Base-by-base conservation (phyloP, 768 basidiomycete species). In the Suillus fuscotomentosus region DNA sequence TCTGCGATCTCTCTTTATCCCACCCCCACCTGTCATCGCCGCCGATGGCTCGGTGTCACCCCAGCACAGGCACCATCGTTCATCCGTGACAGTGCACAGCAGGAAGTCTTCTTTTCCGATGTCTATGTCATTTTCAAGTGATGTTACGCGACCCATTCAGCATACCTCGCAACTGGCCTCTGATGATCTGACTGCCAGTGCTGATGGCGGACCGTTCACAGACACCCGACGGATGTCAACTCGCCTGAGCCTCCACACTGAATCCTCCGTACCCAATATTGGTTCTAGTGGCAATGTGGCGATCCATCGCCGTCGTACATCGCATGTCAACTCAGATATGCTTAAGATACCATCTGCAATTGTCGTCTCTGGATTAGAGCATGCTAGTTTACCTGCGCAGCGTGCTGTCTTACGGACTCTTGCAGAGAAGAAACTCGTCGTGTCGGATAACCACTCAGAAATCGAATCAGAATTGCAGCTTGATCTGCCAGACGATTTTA, bases 331-430 rank as follows among this genome's bases (percentile, higher is more conserved):
- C 20, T 43, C 66, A 6, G 73, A 68, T 20, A 66, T 63, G 27
- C 66, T 76, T 24, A 81, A 63, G 69, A 80, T 76, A 0, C 89
- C 91, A 2, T 78, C 80, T 57, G 90, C 85, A 3, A 75, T 93
- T 3, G 88, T 92, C 4, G 72, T 91, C 8, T 85, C 89, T 3
- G 89, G 89, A 0, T 80, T 94, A n/a, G 91, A 93, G 70, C 75
- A 87, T 70, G 82, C 86, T 1, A 79, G 75, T 55, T 63, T 81
- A 15, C 71, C 81, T 1, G 84, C 84, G 7, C 92, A 93, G 69
- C 78, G 86, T 41, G 81, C 87, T 2, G 75, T 93, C 36, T 73
- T 83, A 3, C 77, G 77, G 43, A 84, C 84, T 1, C 74, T 93
- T 50, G 68, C 78, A 17, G 85, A 89, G 47, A 78, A 76, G 62